A percentile compares a stretch with the other conserved stretches of the same genome.
These are phyloP conservation scores for Botrytis tulipae DNA, from an alignment of 2,329 filamentous ascomycete genomes.

Conservation along the genomic window DNA sequence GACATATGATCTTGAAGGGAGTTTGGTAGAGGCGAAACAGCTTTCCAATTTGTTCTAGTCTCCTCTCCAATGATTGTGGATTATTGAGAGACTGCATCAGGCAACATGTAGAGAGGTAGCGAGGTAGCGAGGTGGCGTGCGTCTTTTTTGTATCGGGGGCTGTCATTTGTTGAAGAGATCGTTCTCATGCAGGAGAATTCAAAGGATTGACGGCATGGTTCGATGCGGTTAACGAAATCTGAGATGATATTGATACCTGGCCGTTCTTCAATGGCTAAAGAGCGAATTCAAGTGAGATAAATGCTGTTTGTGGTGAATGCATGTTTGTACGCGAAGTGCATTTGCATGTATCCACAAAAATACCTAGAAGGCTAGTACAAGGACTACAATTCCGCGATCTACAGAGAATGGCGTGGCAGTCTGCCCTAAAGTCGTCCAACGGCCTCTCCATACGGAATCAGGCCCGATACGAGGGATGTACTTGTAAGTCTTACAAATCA, in stretches of 20 bases:
- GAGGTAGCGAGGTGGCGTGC: not conserved
- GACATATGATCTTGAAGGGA: constrained; percentile 35
- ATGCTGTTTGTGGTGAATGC: not conserved
- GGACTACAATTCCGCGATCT: not conserved
- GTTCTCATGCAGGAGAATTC: not conserved
- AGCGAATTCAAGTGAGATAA: not conserved
- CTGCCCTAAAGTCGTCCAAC: not conserved
- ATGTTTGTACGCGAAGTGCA: not conserved
- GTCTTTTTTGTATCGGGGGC: not conserved
- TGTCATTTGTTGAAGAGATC: not conserved
- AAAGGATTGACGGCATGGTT: not conserved
- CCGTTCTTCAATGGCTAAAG: not conserved
- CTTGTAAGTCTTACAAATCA: not conserved
- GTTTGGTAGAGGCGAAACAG: constrained; percentile 39
- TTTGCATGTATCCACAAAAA: not conserved
- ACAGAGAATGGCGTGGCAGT: not conserved
- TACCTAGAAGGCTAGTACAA: not conserved
- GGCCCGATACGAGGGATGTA: not conserved
- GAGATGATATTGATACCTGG: not conserved
- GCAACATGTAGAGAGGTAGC: not conserved
- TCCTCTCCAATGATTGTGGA: not conserved
- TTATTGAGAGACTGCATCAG: not conserved
- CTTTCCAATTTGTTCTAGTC: constrained; percentile 6
- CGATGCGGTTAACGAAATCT: not conserved
- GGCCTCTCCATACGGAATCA: not conserved